These are phyloP conservation scores for Cordia subcordata DNA, from an alignment of 257 asterid genomes.

Conservation along the genomic window DNA sequence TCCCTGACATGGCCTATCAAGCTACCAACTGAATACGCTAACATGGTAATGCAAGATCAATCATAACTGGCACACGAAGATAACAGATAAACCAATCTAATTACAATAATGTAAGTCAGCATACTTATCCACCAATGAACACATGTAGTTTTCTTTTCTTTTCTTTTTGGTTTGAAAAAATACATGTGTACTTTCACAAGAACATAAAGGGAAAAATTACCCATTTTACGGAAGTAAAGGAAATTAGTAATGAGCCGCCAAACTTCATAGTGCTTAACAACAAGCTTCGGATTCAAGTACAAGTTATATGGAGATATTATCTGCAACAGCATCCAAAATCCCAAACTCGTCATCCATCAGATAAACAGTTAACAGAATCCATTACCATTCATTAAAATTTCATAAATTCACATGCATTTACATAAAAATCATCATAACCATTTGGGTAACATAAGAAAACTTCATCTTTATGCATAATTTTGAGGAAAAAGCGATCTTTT, in stretches of 20 bases:
- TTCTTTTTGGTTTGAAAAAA: too few relatives aligned
- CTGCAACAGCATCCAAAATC: conserved; percentile 50
- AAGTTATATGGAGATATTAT: conserved; percentile 91
- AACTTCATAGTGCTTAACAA: conserved; percentile 78
- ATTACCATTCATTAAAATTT: neutral
- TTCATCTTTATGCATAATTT: neutral
- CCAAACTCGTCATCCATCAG: neutral
- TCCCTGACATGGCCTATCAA: too few relatives aligned
- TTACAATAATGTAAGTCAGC: too few relatives aligned
- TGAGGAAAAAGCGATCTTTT: neutral
- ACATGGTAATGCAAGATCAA: too few relatives aligned
- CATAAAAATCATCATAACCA: neutral
- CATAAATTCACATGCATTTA: neutral
- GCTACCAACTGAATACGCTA: too few relatives aligned
- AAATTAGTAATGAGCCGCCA: conserved; percentile 96
- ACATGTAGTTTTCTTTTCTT: too few relatives aligned
- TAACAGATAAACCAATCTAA: too few relatives aligned
- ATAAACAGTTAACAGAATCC: neutral
- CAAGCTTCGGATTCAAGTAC: conserved; percentile 88
- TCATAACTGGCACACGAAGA: neutral
- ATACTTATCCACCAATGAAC: too few relatives aligned
- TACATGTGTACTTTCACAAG: neutral
- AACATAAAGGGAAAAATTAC: conserved; percentile 33
- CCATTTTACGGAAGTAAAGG: conserved; percentile 95
- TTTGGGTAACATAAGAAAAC: neutral